These are phyloP conservation scores for Phytophthora sansomeana DNA, from an alignment of 352 stramenopile species.

Conservation along the genomic window DNA sequence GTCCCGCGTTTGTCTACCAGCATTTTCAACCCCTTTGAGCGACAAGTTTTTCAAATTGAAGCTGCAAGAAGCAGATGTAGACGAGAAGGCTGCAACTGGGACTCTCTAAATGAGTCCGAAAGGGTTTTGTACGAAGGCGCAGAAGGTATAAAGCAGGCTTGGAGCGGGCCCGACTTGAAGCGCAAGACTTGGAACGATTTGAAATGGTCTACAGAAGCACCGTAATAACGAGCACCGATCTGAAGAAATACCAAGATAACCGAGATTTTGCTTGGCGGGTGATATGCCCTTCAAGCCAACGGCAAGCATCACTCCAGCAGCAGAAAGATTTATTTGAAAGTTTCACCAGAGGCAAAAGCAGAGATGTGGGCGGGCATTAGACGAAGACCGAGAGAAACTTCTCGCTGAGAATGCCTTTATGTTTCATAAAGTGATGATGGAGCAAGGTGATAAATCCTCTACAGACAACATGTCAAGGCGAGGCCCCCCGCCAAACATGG, in stretches of 20 bases:
- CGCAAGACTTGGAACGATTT: conserved; percentile 28
- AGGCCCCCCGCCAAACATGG: too few species aligned
- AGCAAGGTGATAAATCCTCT: too few species aligned
- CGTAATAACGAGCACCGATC: background rate
- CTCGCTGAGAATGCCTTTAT: conserved; percentile 17
- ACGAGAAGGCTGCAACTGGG: conserved; percentile 6
- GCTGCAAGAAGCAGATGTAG: conserved; percentile 27
- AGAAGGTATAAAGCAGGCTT: too few species aligned
- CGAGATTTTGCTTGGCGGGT: conserved; percentile 25
- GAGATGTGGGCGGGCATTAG: conserved; percentile 12
- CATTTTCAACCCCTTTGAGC: conserved; percentile 19
- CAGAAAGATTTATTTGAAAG: conserved; percentile 5
- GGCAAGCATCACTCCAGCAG: conserved; percentile 14
- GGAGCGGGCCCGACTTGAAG: conserved; percentile 15
- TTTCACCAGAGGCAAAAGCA: conserved; percentile 4
- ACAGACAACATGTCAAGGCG: too few species aligned
- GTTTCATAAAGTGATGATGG: conserved; percentile 34
- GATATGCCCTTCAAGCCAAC: conserved; percentile 21
- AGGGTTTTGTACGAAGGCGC: conserved; percentile 8
- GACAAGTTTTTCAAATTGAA: conserved; percentile 35
- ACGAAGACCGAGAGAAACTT: conserved; percentile 17
- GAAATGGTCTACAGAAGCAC: conserved; percentile 18
- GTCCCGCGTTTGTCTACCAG: background rate
- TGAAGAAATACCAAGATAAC: conserved; percentile 22
- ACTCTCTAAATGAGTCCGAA: background rate